Evolutionary conservation across 768 basidiomycete species (phyloP).

Genomic region (Panellus pusillus): DNA sequence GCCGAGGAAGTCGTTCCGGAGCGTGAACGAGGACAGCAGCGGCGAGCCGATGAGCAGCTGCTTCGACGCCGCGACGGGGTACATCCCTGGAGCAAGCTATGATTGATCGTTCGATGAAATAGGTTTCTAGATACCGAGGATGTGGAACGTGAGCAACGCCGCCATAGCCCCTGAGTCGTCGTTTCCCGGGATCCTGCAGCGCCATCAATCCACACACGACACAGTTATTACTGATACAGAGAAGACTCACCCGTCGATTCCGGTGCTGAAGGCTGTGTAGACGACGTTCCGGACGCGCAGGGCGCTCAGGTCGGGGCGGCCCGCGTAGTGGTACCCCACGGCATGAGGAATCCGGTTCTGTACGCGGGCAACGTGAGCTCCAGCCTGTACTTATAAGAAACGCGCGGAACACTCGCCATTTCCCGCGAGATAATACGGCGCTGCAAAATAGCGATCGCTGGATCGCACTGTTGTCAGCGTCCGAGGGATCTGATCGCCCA

Average conservation of each 20-base stretch:
- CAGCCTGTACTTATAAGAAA: too few species aligned
- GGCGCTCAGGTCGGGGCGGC: slow-evolving; percentile 49
- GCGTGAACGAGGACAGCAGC: slow-evolving; percentile 44
- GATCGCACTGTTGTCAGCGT: neutral
- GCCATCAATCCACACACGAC: neutral
- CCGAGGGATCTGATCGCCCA: neutral
- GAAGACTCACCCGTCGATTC: slow-evolving; percentile 39
- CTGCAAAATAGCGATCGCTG: slow-evolving; percentile 46
- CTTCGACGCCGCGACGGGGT: slow-evolving; percentile 46
- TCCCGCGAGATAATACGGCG: slow-evolving; percentile 46
- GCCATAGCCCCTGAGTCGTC: slow-evolving; percentile 58
- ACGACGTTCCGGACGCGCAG: slow-evolving; percentile 45
- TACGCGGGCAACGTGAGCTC: too few species aligned
- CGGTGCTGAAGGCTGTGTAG: slow-evolving; percentile 46
- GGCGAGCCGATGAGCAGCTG: slow-evolving; percentile 52
- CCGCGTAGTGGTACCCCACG: slow-evolving; percentile 53
- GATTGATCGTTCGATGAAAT: too few species aligned
- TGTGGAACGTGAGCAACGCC: slow-evolving; percentile 47
- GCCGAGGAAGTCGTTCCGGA: slow-evolving; percentile 39
- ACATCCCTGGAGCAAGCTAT: slow-evolving; percentile 32
- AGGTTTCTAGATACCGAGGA: slow-evolving; percentile 29
- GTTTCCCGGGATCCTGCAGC: slow-evolving; percentile 47
- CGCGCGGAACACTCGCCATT: slow-evolving; percentile 27
- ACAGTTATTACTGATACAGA: neutral
- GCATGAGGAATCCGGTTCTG: slow-evolving; percentile 44